Percentiles rank a stretch among this genome's conserved stretches.
Evolutionary conservation across 805 yeast species (phyloP).

Genomic region (Barnettozyma sp.): DNA sequence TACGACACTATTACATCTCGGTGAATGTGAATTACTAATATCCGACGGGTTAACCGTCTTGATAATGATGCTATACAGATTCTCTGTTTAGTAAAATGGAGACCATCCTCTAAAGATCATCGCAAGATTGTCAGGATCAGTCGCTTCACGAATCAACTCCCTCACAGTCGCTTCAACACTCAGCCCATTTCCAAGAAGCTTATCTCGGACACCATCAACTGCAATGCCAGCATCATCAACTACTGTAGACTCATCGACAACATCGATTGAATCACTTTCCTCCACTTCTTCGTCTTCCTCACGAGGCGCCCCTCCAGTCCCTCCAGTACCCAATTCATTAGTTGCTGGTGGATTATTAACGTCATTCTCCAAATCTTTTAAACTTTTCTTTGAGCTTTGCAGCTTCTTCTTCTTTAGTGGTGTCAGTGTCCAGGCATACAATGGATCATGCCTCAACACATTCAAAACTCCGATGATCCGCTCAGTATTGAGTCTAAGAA

Average conservation of each 20-base stretch:
- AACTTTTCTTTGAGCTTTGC: slow-evolving; percentile 26
- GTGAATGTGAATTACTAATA: no score
- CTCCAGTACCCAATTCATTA: no score
- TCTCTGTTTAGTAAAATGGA: slow-evolving; percentile 54
- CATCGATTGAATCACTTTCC: slow-evolving; percentile 8
- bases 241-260: slow-evolving; percentile 13
- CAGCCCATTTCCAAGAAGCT: slow-evolving; percentile 57
- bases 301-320: no score
- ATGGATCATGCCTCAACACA: slow-evolving; percentile 85
- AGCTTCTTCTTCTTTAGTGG: slow-evolving; percentile 56
- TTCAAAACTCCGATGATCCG: slow-evolving; percentile 77
- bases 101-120: slow-evolving; percentile 81
- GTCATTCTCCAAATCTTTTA: neutral
- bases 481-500: slow-evolving; percentile 56
- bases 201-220: slow-evolving; percentile 60
- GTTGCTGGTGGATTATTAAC: neutral
- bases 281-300: slow-evolving; percentile 17
- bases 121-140: slow-evolving; percentile 59
- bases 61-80: no score
- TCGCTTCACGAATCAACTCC: slow-evolving; percentile 73
- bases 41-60: no score
- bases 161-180: slow-evolving; percentile 82
- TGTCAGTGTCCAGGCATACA: slow-evolving; percentile 85
- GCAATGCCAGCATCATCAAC: slow-evolving; percentile 71
- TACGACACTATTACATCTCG: no score